Evolutionary conservation across 2,329 filamentous ascomycete species (phyloP).

Genomic region (Metarhizium anisopliae): DNA sequence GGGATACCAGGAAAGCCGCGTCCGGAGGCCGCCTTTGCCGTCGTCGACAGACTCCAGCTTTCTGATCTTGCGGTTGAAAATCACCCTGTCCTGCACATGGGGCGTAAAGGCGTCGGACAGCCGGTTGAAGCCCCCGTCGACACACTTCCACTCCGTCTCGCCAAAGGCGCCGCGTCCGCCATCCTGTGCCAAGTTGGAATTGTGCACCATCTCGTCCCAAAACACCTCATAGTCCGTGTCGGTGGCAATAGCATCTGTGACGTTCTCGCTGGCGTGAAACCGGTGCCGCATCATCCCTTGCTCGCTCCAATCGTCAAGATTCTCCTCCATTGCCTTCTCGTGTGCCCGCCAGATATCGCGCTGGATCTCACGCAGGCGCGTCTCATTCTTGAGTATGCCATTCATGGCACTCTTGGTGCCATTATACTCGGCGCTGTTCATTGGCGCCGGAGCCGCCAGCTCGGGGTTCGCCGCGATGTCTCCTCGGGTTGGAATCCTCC

Average conservation of each 20-base stretch:
- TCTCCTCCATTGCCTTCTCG: constrained; percentile 19
- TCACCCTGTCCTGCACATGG: constrained; percentile 17
- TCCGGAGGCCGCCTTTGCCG: neutral
- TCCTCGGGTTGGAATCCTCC: constrained; percentile 13
- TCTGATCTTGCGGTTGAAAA: constrained; percentile 14
- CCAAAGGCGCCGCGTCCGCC: constrained; percentile 16
- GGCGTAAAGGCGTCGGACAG: constrained; percentile 26
- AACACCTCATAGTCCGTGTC: constrained; percentile 22
- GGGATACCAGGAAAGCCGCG: constrained; percentile 6
- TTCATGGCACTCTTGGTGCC: constrained; percentile 12
- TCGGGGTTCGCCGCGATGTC: constrained; percentile 11
- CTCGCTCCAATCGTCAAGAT: constrained; percentile 20
- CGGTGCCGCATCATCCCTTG: constrained; percentile 23
- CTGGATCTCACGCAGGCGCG: constrained; percentile 7
- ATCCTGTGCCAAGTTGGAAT: constrained; percentile 22
- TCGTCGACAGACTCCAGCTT: constrained; percentile 11
- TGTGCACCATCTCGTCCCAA: constrained; percentile 24
- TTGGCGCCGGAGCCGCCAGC: constrained; percentile 14
- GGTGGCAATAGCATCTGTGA: constrained; percentile 23
- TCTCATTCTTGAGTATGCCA: constrained; percentile 9
- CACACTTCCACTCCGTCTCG: constrained; percentile 19
- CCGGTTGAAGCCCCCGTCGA: constrained; percentile 25
- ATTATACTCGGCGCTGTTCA: constrained; percentile 12
- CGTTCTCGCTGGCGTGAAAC: constrained; percentile 24
- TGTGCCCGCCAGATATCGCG: constrained; percentile 19